Base-by-base conservation (phyloP, 2,329 filamentous ascomycete species). In the Rutstroemia sp. region DNA sequence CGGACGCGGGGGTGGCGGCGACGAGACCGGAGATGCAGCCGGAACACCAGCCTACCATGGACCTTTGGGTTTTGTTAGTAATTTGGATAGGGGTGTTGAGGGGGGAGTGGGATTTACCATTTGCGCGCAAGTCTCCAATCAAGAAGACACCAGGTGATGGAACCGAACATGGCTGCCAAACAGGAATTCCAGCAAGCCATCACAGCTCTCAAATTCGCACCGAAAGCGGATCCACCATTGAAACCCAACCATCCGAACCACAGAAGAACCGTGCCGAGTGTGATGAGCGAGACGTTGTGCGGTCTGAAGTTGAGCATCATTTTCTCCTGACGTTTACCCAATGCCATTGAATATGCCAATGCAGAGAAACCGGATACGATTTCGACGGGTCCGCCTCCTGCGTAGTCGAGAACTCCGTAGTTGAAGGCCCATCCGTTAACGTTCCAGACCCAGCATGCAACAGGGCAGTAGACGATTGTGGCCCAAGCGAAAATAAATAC, bases 261-360 rank as follows among this genome's bases (percentile, higher is more conserved):
- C 56, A 99, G 90, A 67, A 99, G 82, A 63, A 96, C 82, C 3
- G 94, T 97, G 61, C 94, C 94, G 66, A 97, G 86, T 0, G 94
- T 92, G 74, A 99, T 96, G 69, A 97, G 82, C 5, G 92, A 96
- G 64, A 97, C 94, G 77, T 99, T 99, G 80, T 99, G 94, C 18
- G 94, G 94, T 65, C 94, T 90, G 82, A 97, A 97, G 81, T 97
- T 97, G 75, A 96, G 83, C 90, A 97, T 96, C 91, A 97, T 96
- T 78, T 91, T 94, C 78, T 97, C 92, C 77, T 96, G 94, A 64
- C 94, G 90, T 69, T 91, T 89, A 65, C 94, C 94, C 59, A 99
- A 88, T 39, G 96, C 86, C 89, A 90, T 87, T 2, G 92, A 96
- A 77, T 97, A 99, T 63, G 94, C 94, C 48, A 97, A 79, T 30